phyloP scores from a whole-genome alignment of 768 basidiomycete species.

The Trametes coccinea region DNA sequence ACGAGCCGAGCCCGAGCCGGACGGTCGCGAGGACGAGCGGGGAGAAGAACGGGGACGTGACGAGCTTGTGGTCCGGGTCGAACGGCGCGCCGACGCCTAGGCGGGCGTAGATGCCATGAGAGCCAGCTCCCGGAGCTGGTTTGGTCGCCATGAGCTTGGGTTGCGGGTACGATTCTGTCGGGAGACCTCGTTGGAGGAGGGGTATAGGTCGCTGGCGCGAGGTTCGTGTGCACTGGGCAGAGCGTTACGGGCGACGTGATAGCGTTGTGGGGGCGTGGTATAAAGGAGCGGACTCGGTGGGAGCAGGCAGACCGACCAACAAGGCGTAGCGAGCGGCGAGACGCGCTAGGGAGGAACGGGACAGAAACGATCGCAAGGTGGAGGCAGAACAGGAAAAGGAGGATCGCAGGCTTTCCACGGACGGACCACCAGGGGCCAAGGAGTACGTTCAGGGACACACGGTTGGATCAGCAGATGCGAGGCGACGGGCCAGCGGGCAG shows the following conservation, averaged over 20 bases:
- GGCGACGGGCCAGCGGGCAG: not conserved
- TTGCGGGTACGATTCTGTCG: not conserved
- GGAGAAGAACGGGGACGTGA: constrained; percentile 52
- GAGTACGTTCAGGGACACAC: not conserved
- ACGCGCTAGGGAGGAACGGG: constrained; percentile 2
- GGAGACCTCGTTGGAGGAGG: not conserved
- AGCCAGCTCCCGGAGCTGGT: constrained; percentile 6
- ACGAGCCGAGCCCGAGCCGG: constrained; percentile 51
- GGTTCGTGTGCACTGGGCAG: not conserved
- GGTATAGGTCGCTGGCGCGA: not conserved
- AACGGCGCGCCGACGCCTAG: constrained; percentile 43
- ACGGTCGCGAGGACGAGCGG: constrained; percentile 45
- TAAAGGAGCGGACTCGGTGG: not conserved
- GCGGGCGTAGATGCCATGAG: constrained; percentile 16
- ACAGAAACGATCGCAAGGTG: not conserved
- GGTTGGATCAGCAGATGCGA: constrained; percentile 9
- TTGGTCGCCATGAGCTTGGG: not conserved
- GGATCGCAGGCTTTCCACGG: not conserved
- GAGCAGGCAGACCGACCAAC: not conserved
- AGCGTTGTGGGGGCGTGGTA: not conserved
- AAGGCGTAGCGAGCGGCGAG: not conserved
- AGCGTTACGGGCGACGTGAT: constrained; percentile 3
- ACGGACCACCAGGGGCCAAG: not conserved
- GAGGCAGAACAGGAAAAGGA: not conserved
- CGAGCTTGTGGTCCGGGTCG: constrained; percentile 39